These are phyloP conservation scores for Carex littledalei DNA, from an alignment of 176 grass and related monocot species.

Conservation along the genomic window DNA sequence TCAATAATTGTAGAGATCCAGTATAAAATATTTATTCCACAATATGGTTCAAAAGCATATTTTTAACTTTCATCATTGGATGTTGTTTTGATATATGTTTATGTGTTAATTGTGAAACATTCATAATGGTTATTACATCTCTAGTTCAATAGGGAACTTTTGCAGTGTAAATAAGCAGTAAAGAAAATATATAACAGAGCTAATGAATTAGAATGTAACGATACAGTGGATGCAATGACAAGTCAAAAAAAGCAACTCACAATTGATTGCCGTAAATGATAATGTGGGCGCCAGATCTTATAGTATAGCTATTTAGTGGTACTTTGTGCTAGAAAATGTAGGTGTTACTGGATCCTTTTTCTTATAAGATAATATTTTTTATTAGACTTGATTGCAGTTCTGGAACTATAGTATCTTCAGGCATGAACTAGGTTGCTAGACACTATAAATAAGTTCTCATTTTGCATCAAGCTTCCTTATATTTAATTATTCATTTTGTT, in stretches of 20 bases:
- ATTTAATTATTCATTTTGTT: background rate
- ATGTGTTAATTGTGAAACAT: background rate
- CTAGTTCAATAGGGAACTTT: background rate
- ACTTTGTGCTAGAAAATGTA: background rate
- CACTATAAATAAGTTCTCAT: background rate
- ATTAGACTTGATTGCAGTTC: background rate
- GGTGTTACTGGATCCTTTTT: background rate
- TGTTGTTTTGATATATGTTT: background rate
- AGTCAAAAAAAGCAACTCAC: background rate
- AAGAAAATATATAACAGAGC: background rate
- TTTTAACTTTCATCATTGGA: background rate
- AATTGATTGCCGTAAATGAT: background rate
- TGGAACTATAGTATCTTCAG: background rate
- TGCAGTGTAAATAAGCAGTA: background rate
- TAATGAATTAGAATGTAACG: background rate
- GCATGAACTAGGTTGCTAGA: background rate
- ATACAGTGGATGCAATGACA: background rate
- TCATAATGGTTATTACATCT: background rate
- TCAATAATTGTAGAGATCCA: background rate
- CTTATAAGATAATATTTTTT: too few relatives aligned
- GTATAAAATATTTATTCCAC: background rate
- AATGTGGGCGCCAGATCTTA: background rate
- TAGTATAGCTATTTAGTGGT: background rate
- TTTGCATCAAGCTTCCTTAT: background rate
- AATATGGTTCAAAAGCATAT: background rate